A percentile compares a stretch with the other conserved stretches of the same genome.
Conservation (phyloP, 768 basidiomycete species). For the Chalciporus sphaerocephalus region DNA sequence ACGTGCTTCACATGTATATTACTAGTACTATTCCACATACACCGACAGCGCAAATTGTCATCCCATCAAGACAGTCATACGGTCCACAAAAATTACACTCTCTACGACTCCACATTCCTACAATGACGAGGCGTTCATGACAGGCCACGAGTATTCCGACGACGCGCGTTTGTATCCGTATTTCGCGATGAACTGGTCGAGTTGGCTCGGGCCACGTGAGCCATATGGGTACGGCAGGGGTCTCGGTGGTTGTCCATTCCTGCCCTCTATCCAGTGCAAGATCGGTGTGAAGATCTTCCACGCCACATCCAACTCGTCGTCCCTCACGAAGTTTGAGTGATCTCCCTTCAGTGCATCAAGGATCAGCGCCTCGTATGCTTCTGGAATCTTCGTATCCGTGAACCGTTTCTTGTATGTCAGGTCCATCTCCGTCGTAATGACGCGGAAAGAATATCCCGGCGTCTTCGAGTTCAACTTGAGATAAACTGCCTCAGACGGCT, state of each 20-base stretch:
- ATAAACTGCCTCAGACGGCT: conserved; percentile 94
- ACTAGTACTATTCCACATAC: not conserved
- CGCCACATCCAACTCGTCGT: conserved; percentile 95
- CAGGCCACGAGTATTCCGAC: conserved; percentile 48
- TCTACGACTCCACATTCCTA: conserved; percentile 14
- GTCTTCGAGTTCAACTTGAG: conserved; percentile 95
- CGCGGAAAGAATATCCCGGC: conserved; percentile 85
- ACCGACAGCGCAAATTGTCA: not conserved
- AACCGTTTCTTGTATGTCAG: conserved; percentile 96
- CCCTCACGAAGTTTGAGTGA: conserved; percentile 97
- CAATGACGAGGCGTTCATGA: conserved; percentile 24
- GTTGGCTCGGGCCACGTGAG: conserved; percentile 85
- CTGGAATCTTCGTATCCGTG: conserved; percentile 85
- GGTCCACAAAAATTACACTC: too few species aligned
- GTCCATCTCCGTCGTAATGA: conserved; percentile 96
- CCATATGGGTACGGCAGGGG: conserved; percentile 87
- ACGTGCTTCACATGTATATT: conserved; percentile 24
- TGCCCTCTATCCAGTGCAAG: conserved; percentile 92
- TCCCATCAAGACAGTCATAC: too few species aligned
- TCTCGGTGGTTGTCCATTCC: conserved; percentile 57
- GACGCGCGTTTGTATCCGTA: conserved; percentile 72
- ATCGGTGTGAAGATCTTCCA: conserved; percentile 99
- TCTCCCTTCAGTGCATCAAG: conserved; percentile 96
- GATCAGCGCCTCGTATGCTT: conserved; percentile 94
- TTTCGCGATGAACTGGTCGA: conserved; percentile 69